phyloP scores from a whole-genome alignment of 352 stramenopile genomes.

The Phytophthora aleatoria region DNA sequence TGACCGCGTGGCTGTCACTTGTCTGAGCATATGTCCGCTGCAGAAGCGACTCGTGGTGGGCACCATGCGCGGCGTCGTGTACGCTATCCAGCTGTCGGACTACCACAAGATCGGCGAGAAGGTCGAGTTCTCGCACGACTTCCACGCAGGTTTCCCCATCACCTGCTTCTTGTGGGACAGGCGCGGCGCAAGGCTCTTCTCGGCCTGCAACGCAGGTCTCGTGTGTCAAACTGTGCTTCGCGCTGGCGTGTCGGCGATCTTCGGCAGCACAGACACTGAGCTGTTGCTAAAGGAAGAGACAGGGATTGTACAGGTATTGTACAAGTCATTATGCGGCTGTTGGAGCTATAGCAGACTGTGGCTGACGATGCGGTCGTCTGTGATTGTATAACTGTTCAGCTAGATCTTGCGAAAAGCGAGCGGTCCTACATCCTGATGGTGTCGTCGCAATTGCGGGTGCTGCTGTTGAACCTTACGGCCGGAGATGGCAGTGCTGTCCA shows the following conservation, averaged over 20 bases:
- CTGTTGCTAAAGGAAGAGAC: constrained; percentile 88
- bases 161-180: constrained; percentile 87
- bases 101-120: constrained; percentile 90
- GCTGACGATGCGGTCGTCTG: not conserved
- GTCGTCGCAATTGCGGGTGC: constrained; percentile 79
- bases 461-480: constrained; percentile 78
- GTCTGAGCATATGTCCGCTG: constrained; percentile 78
- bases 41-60: constrained; percentile 85
- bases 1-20: constrained; percentile 74
- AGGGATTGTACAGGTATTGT: constrained; percentile 72
- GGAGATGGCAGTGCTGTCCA: constrained; percentile 74
- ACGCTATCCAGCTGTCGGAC: constrained; percentile 79
- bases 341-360: not conserved
- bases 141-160: constrained; percentile 79
- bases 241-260: constrained; percentile 83
- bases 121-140: constrained; percentile 88
- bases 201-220: constrained; percentile 77
- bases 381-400: constrained; percentile 32
- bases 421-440: constrained; percentile 77
- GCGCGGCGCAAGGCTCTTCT: constrained; percentile 72
- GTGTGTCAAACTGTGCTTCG: constrained; percentile 81
- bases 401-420: constrained; percentile 65
- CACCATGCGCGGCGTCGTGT: constrained; percentile 78
- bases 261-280: constrained; percentile 82
- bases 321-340: not conserved